Evolutionary conservation across 176 grass and related monocot species (phyloP), one percentile per base, ranked within the genome.

Genomic region (Melocanna baccifera): DNA sequence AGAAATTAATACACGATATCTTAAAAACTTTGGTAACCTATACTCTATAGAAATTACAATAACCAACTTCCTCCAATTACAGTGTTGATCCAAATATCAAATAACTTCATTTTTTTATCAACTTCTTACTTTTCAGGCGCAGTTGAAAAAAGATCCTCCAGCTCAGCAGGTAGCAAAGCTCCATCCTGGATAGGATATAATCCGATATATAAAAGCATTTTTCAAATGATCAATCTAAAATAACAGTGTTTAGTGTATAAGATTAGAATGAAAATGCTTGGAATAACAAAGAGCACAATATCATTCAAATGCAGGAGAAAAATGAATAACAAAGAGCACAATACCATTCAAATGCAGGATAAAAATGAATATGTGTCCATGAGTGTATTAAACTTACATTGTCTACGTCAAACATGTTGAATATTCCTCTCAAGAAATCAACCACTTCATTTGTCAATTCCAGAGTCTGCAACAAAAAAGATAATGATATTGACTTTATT

Each of bases 121-220:
- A 40, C 12, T 18, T 28, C 28, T 78, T 90, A 99, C 96, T 91
- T 96, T 86, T 99, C 93, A 64, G 96, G 96, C 18, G 91, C 91
- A 20, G 96, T 99, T 46, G 91, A 96, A 57, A 99, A 99, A 34
- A 99, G 93, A 90, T 94, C 96, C 18, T 99, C 96, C 83, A 96
- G 81, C 83, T 99, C 96, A 83, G 83, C 85, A 87, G 87, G 96
- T 73, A 89, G 85, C 57, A 99, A 78, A 87, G 90, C 92, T 61
- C 84, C 91, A 86, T 99, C 96, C 93, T 99, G 51, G 59, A 87
- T 58, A 81, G 29, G 30, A 61, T n/a, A 72, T 16, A 78, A 87
- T 58, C 77, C 23, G 30, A 61, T n/a, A 72, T 16, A 78, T 61
- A 76, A 51, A 88, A 69, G 41, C 56, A 62, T 29, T 79, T 58